phyloP scores from a whole-genome alignment of 176 grass and related monocot species.

The Triticum timopheevii region DNA sequence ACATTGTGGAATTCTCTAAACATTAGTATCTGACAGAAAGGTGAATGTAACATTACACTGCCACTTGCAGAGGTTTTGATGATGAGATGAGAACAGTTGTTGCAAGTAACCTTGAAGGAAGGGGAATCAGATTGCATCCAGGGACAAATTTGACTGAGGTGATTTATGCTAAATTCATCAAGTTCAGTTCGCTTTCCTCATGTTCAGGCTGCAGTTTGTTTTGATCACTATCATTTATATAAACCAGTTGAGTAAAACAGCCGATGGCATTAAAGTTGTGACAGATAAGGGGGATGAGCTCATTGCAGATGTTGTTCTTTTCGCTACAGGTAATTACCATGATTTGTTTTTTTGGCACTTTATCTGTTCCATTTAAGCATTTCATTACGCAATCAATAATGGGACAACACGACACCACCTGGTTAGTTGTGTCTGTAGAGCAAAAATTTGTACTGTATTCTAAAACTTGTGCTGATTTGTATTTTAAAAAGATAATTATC shows the following conservation, averaged over 20 bases:
- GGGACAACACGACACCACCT: not conserved
- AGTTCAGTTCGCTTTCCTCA: not conserved
- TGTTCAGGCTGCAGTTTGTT: not conserved
- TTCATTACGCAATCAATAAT: not conserved
- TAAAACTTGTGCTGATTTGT: not conserved
- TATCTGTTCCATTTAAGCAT: not conserved
- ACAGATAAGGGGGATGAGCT: slow-evolving; percentile 82
- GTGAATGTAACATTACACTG: not conserved
- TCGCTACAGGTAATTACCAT: slow-evolving; percentile 76
- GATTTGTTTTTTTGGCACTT: not conserved
- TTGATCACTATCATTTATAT: slow-evolving; percentile 27
- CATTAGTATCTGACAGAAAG: not conserved
- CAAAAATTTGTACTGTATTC: not conserved
- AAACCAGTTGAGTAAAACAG: slow-evolving; percentile 78
- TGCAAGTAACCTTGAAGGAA: slow-evolving; percentile 90
- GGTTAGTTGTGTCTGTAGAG: not conserved
- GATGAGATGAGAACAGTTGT: slow-evolving; percentile 91
- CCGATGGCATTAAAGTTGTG: slow-evolving; percentile 78
- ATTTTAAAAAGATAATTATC: not conserved
- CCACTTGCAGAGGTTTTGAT: slow-evolving; percentile 75
- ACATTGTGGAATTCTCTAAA: not conserved
- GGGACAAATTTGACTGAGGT: slow-evolving; percentile 72
- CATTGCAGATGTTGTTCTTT: slow-evolving; percentile 86
- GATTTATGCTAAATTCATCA: not conserved
- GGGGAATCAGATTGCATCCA: slow-evolving; percentile 82